Base-by-base conservation (phyloP, 805 yeast genomes). In the Nadsonia fulvescens region DNA sequence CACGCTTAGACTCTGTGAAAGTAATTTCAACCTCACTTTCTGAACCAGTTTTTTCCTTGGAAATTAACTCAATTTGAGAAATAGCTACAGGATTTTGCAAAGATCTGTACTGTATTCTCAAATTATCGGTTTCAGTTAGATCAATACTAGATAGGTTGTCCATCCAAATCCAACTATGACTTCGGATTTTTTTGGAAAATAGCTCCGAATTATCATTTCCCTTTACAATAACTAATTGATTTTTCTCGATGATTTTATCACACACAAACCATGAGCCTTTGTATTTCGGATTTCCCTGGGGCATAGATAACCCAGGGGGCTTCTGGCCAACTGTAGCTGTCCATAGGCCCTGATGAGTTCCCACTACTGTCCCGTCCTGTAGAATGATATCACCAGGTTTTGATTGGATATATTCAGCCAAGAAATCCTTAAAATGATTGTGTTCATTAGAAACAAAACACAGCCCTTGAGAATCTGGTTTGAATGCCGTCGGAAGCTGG, bases 251-350 rank as follows among this genome's bases (percentile, higher is more conserved):
- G 16, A 66, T 49, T 42, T 89, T 89, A 12, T 63, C 82, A 37
- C 76, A 64, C 1, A 83, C 79, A 46, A 70, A 79, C 98, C 98
- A 89, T 2, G 66, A 56, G 0, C 96, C 96, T 22, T 63, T 56
- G 37, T 63, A 70, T 5, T 47, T 44, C 1, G 83, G 83, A 37
- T 75, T 71, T 0, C 83, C 86, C 46, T 89, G 96, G 0, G 95
- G 95, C 77, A 86, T 64, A 1, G 79, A 61, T 2, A 82, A 50
- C 3, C 83, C 70, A n/a, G n/a, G n/a, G n/a, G 73, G 62, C 34
- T 71, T 66, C 50, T 89, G 96, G 0, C 98, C 98, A 13, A 86
- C 68, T 0, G 98, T 89, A n/a, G 79, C 86, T 24, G 76, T 69
- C 96, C 96, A 89, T 6, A 89, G 45, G 0, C 98, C 98, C 14